Evolutionary conservation across 345 rosid species (phyloP).

Genomic region (Trapa incisa): DNA sequence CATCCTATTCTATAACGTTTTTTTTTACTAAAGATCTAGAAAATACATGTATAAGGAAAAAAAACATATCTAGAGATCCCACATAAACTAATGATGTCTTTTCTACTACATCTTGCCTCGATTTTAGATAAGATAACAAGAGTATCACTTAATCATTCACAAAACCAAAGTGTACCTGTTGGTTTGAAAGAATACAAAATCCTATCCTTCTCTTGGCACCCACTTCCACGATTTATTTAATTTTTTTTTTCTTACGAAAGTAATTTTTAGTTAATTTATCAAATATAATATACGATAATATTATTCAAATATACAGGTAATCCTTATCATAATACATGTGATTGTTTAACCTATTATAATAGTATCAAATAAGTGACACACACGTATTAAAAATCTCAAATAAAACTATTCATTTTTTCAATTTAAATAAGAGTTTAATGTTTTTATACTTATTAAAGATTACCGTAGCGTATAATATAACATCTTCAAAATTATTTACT

Average conservation of each 20-base stretch:
- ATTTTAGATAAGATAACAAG: neutral
- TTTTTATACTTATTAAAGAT: no score
- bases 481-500: no score
- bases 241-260: conserved; percentile 12
- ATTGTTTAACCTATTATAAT: no score
- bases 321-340: no score
- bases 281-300: neutral
- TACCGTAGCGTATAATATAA: no score
- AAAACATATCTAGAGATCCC: neutral
- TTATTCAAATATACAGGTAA: no score
- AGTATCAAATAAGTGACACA: no score
- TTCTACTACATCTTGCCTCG: neutral
- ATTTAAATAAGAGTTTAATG: no score
- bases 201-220: conserved; percentile 33
- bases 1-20: neutral
- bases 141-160: neutral
- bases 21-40: neutral
- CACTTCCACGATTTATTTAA: conserved; percentile 37
- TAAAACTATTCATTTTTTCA: no score
- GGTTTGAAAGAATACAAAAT: conserved; percentile 20
- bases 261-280: neutral
- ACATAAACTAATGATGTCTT: neutral
- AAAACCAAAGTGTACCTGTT: conserved; percentile 10
- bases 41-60: no score
- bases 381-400: no score